Evolutionary conservation across 768 basidiomycete genomes (phyloP), one percentile per base, ranked within the genome.

Genomic region (Pisolithus tinctorius): DNA sequence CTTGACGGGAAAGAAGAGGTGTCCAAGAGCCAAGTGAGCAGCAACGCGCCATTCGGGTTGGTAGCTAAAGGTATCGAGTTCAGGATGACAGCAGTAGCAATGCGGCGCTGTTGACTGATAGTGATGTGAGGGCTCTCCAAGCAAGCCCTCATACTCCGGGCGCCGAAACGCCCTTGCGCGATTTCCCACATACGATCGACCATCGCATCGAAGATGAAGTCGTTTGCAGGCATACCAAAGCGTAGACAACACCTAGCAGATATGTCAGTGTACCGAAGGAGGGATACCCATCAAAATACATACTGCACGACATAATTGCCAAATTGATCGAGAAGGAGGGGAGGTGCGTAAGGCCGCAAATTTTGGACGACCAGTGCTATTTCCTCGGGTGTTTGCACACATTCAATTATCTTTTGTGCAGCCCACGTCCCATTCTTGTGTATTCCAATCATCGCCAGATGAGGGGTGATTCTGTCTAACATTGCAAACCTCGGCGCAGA

Each of bases 381-480:
- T 66, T 99, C 96, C 49, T 96, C 93, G 16, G 88, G 83, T 30
- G 78, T 84, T 51, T 84, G 81, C 41, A 93, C 89, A 55, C 93
- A 95, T 71, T 97, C 93, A 52, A 98, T 98, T 63, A 96, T 93
- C 78, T 97, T 98, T 70, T 99, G 96, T 3, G 94, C 94, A 3
- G 95, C 95, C 96, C 96, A 98, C 1, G 96, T 99, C 27, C 96
- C 96, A 58, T 99, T 98, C 76, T 98, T 98, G 76, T 99, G 96
- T 50, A 95, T 93, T 26, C 96, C 96, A 57, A 98, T 96, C 82
- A 91, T 90, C 23, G 95, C 95, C 38, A 99, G 74, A 65, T 95
- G 88, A 45, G 96, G 96, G 4, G 83, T 80, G 55, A 98, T 86
- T 45, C 94, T 84, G 60, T 98, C 94, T 49, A 99, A 74, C 89